phyloP scores from a whole-genome alignment of 176 grass and related monocot species.

The Juncus inflexus region DNA sequence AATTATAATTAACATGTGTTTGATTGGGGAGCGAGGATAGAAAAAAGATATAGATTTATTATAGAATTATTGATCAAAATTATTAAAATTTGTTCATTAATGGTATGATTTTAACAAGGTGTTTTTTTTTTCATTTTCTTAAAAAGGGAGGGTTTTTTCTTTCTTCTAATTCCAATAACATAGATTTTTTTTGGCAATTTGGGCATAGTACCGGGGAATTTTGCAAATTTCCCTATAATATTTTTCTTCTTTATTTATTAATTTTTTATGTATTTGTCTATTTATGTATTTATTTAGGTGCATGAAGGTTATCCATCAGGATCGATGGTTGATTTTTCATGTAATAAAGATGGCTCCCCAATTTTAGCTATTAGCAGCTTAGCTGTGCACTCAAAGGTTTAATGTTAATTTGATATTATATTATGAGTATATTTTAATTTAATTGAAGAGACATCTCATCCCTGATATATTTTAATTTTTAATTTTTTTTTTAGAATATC shows the following conservation, averaged over 20 bases:
- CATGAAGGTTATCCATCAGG: constrained; percentile 83
- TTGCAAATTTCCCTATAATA: too few relatives aligned
- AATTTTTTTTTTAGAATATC: constrained; percentile 55
- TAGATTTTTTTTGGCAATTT: too few relatives aligned
- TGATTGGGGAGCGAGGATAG: too few relatives aligned
- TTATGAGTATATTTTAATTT: constrained; percentile 10
- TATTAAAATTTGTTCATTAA: too few relatives aligned
- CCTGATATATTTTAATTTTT: neutral
- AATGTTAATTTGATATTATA: neutral
- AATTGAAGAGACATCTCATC: constrained; percentile 11
- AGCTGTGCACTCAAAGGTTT: constrained; percentile 88
- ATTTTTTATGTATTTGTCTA: neutral
- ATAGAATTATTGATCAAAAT: too few relatives aligned
- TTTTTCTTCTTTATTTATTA: neutral
- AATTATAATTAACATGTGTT: too few relatives aligned
- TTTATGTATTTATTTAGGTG: constrained; percentile 44
- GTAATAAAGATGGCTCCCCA: constrained; percentile 71
- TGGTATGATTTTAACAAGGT: too few relatives aligned
- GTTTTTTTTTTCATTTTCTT: too few relatives aligned
- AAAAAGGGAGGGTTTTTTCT: too few relatives aligned
- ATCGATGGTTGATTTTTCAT: constrained; percentile 97
- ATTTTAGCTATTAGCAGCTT: constrained; percentile 90
- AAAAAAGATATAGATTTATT: too few relatives aligned
- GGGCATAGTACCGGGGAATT: too few relatives aligned
- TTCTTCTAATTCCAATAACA: too few relatives aligned